These are phyloP conservation scores for Hura crepitans DNA, from an alignment of 441 rosid species.

Conservation along the genomic window DNA sequence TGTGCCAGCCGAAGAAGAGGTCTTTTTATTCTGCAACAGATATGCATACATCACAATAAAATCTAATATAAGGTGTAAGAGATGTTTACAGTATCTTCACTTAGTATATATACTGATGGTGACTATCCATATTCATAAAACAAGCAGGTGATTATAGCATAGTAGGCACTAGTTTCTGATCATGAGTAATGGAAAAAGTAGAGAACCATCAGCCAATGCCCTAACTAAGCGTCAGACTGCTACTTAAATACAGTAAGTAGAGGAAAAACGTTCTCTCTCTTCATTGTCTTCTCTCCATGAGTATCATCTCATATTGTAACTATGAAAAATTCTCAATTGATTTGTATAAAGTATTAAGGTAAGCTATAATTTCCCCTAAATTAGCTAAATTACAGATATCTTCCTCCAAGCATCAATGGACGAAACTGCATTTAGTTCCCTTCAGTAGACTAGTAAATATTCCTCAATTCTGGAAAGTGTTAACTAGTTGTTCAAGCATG, in stretches of 20 bases:
- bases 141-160: too few species aligned
- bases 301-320: not conserved
- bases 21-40: constrained; percentile 49
- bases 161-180: not conserved
- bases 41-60: constrained; percentile 20
- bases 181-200: not conserved
- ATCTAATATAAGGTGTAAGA: too few species aligned
- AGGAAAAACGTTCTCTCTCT: not conserved
- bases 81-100: too few species aligned
- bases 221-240: not conserved
- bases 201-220: not conserved
- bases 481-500: not conserved
- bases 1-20: constrained; percentile 33
- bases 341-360: not conserved
- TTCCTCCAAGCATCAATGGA: too few species aligned
- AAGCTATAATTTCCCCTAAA: not conserved
- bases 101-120: too few species aligned
- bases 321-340: not conserved
- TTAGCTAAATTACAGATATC: not conserved
- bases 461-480: not conserved
- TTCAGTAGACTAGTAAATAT: not conserved
- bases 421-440: not conserved
- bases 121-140: too few species aligned
- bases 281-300: not conserved
- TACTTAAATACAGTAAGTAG: not conserved